These are phyloP conservation scores for Herpetomonas tarakana DNA, from an alignment of 208 protist species.

Conservation along the genomic window DNA sequence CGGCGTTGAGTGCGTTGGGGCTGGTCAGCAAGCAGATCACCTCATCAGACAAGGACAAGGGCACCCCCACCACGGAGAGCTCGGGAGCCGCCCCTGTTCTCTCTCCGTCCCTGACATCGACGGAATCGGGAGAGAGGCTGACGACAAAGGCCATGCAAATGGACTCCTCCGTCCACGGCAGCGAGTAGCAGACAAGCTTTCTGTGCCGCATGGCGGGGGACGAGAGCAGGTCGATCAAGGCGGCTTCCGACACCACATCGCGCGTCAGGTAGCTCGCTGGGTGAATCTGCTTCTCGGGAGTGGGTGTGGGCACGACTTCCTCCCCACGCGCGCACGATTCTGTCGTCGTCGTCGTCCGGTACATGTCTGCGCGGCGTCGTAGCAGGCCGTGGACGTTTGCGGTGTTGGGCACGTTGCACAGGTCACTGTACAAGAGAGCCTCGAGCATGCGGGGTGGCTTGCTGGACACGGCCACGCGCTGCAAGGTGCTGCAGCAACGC, in stretches of 20 bases:
- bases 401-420: slow-evolving; percentile 50
- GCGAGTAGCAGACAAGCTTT: slow-evolving; percentile 42
- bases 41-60: slow-evolving; percentile 7
- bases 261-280: slow-evolving; percentile 5
- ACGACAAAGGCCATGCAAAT: slow-evolving; percentile 40
- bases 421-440: slow-evolving; percentile 33
- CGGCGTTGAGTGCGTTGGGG: slow-evolving; percentile 22
- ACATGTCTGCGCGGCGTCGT: not conserved
- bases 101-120: not conserved
- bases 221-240: slow-evolving; percentile 24
- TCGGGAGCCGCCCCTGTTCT: not conserved
- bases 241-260: slow-evolving; percentile 19
- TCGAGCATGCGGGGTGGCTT: slow-evolving; percentile 12
- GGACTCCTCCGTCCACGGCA: slow-evolving; percentile 44
- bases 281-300: slow-evolving; percentile 3
- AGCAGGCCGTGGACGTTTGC: slow-evolving; percentile 33
- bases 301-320: slow-evolving; percentile 1
- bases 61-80: slow-evolving; percentile 9
- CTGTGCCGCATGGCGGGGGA: slow-evolving; percentile 20
- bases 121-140: slow-evolving; percentile 2
- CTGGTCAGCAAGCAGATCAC: slow-evolving; percentile 11
- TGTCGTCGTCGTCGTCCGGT: too few relatives aligned
- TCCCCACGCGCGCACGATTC: too few relatives aligned
- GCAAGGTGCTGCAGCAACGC: slow-evolving; percentile 37
- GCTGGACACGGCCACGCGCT: slow-evolving; percentile 21